phyloP scores from a whole-genome alignment of 1,139 yeast species.

The Pichia sp. region DNA sequence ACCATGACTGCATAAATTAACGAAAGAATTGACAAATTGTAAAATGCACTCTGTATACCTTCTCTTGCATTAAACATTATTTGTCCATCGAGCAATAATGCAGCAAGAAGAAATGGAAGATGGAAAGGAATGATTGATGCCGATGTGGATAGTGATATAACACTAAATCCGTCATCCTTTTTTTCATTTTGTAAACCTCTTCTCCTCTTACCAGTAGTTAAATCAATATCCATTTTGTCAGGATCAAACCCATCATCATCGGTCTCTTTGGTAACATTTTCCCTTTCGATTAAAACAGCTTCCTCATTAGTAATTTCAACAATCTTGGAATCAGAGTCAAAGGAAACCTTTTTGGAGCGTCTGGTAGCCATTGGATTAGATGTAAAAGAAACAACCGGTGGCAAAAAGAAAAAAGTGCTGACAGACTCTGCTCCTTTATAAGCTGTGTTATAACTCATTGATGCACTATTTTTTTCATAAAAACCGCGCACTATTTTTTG shows the following conservation, averaged over 20 bases:
- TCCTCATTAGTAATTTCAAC: conserved; percentile 13
- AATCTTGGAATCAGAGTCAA: conserved; percentile 12
- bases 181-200: conserved; percentile 13
- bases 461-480: background rate
- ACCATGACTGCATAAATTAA: conserved; percentile 15
- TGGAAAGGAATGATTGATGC: conserved; percentile 44
- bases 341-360: conserved; percentile 13
- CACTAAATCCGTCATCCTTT: background rate
- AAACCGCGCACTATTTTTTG: background rate
- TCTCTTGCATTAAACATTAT: conserved; percentile 11
- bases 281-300: background rate
- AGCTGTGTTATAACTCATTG: background rate
- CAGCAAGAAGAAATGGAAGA: conserved; percentile 31
- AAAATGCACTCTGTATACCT: conserved; percentile 14
- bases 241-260: conserved; percentile 12
- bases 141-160: conserved; percentile 23
- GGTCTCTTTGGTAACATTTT: background rate
- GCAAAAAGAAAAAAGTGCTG: background rate
- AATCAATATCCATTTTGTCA: conserved; percentile 14
- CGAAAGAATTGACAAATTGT: conserved; percentile 9
- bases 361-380: conserved; percentile 7
- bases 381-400: background rate
- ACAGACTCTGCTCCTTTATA: background rate
- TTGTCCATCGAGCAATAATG: conserved; percentile 23
- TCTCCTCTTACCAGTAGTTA: conserved; percentile 14